phyloP scores from a whole-genome alignment of 345 rosid species.

The Sonneratia alba region DNA sequence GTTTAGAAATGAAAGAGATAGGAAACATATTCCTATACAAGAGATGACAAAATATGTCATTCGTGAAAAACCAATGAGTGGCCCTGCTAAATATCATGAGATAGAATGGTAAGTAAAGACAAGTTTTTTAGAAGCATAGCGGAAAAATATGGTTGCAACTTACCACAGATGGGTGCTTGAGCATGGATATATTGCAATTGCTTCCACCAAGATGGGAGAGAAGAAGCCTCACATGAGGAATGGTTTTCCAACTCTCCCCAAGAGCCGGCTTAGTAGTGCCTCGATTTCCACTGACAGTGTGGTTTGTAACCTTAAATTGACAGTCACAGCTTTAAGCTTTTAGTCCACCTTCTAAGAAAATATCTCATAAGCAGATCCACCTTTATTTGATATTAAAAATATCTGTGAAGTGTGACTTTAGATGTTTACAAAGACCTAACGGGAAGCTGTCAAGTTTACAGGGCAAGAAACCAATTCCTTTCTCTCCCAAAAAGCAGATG shows the following conservation, averaged over 20 bases:
- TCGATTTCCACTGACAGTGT: constrained; percentile 68
- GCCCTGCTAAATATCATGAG: not conserved
- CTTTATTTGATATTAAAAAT: not conserved
- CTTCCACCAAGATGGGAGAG: constrained; percentile 20
- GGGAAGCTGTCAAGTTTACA: not conserved
- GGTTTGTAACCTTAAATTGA: constrained; percentile 60
- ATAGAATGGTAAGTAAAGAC: not conserved
- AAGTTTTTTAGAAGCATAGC: not conserved
- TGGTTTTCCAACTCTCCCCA: constrained; percentile 81
- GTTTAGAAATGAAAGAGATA: not conserved
- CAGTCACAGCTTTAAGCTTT: not conserved
- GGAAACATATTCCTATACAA: too few species aligned
- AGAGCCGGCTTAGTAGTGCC: constrained; percentile 71
- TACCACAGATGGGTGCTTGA: constrained; percentile 66
- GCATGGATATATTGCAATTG: constrained; percentile 11
- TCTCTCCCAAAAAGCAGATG: not conserved
- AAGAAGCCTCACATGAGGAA: constrained; percentile 69
- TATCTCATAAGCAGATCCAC: constrained; percentile 1
- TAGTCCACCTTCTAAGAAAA: not conserved
- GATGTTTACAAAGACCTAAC: not conserved
- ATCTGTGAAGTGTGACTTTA: not conserved
- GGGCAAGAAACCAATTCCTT: not conserved
- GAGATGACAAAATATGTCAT: not conserved
- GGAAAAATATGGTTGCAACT: not conserved
- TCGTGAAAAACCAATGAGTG: not conserved